phyloP scores from a whole-genome alignment of 495 filamentous ascomycete genomes.

The Cudoniella acicularis region DNA sequence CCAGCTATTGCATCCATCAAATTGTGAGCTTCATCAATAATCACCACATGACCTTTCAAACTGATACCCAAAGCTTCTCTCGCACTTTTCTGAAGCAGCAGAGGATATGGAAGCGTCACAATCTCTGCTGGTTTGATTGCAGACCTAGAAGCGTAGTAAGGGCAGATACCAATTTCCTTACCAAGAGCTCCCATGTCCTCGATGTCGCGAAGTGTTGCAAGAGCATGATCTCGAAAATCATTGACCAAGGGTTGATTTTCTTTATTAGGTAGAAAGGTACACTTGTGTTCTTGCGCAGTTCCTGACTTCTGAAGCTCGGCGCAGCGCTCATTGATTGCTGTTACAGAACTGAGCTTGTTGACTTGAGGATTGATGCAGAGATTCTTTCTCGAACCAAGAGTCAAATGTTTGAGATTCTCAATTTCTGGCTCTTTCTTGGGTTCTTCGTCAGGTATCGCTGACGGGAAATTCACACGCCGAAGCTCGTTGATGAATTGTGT shows the following conservation, averaged over 20 bases:
- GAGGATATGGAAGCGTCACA: slow-evolving; percentile 87
- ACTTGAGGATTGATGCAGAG: slow-evolving; percentile 91
- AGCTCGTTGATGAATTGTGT: slow-evolving; percentile 92
- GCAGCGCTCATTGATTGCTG: slow-evolving; percentile 94
- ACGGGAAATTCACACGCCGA: slow-evolving; percentile 73
- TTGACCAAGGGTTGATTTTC: slow-evolving; percentile 68
- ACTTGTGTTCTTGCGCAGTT: slow-evolving; percentile 64
- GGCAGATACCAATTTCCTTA: slow-evolving; percentile 77
- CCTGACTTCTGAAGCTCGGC: slow-evolving; percentile 80
- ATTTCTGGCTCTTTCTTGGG: slow-evolving; percentile 32
- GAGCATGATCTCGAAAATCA: slow-evolving; percentile 81
- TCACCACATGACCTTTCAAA: slow-evolving; percentile 80
- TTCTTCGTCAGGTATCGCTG: slow-evolving; percentile 42
- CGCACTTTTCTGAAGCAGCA: slow-evolving; percentile 85
- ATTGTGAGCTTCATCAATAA: slow-evolving; percentile 97
- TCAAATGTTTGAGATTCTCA: slow-evolving; percentile 77
- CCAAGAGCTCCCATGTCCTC: slow-evolving; percentile 83
- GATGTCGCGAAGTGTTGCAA: slow-evolving; percentile 87
- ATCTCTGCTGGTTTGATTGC: slow-evolving; percentile 86
- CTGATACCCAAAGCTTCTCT: slow-evolving; percentile 84
- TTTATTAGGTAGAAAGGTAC: slow-evolving; percentile 72
- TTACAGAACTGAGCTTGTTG: slow-evolving; percentile 60
- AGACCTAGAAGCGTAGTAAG: slow-evolving; percentile 89
- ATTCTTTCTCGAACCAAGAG: slow-evolving; percentile 86
- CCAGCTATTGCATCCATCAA: slow-evolving; percentile 90